Base-by-base conservation (phyloP, 2,329 filamentous ascomycete genomes). In the Waltergamsia citrina region DNA sequence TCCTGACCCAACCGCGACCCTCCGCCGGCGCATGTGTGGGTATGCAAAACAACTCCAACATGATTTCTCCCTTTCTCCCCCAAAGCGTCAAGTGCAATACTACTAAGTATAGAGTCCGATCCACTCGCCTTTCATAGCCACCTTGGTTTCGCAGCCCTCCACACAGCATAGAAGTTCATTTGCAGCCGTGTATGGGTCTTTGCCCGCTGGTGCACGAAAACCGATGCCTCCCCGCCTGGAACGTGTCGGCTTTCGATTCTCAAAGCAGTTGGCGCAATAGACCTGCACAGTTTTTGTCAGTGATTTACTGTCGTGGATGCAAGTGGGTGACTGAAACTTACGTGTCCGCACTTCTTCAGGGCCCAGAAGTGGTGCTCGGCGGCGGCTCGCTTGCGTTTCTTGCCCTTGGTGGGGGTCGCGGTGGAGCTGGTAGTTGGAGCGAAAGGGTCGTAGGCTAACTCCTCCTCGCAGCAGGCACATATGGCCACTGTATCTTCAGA, bases 331-430 rank as follows among this genome's bases (percentile, higher is more conserved):
- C 6, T 9, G n/a, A 26, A 17, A 54, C 68, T 51, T 71, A 96
- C 92, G 62, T 98, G 92, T 43, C 92, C 92, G 54, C 92, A 98
- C 33, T 71, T 71, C 57, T 88, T 94, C 23, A 92, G 70, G 1
- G 92, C 81, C 87, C 88, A 96, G 41, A 96, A 90, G 48, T 94
- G 83, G 50, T 85, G 79, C 57, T 94, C 87, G 16, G 67, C 70
- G 6, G 63, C 57, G 15, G 67, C 62, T 22, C 53, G 45, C 47
- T 70, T 77, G 31, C 34, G 60, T 25, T 60, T 68, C 41, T 47
- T 58, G 0, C 43, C 37, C 9, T 31, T 18, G 3, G 40, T 38
- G 11, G 43, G 39, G n/a, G 43, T 33, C 22, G 41, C 45, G 7
- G 14, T 28, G 14, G 8, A 16, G n/a, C 17, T 15, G 4, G 30